Base-by-base conservation (phyloP, 139 green algal species). In the Chlamydomonas sp. region DNA sequence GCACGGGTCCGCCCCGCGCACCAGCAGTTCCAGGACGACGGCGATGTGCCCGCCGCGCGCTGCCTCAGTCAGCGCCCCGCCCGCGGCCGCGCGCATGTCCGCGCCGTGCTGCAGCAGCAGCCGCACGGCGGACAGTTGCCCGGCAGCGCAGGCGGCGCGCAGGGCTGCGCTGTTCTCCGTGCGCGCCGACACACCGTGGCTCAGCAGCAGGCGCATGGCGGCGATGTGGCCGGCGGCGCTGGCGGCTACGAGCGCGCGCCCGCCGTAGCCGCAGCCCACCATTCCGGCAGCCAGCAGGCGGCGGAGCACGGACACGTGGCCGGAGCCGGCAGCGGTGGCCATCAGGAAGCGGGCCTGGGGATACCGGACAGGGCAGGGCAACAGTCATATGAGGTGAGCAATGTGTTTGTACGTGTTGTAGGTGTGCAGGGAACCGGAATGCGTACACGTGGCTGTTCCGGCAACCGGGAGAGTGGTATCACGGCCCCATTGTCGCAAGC, bases 81-180 rank as follows among this genome's bases (percentile, higher is more conserved):
- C 64, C 62, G n/a, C 83, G 20, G 31, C 83, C 2, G 63, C 71
- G 14, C 83, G 83, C 12, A 73, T 72, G 71, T 87, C 83, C 1
- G 83, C 83, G 7, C 83, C 83, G 62, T 60, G 31, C 14, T 15
- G 2, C 62, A 87, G 74, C 63, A 87, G 83, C 73, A 87, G 61
- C 31, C 63, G n/a, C 16, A 49, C 83, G 4, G 83, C 83, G 0
- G 60, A n/a, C 31, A 74, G 17, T 5, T 78, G 62, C 5, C 83
- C 83, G 15, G 66, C 73, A 9, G 31, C 49, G 62, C 68, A 79
- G 15, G 83, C 83, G 83, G 83, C 72, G 49, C 73, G 83, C 12
- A 87, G 74, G n/a, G 83, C 49, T 31, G n/a, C 66, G 72, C 83
- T 73, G 83, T 80, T 87, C 83, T 87, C 83, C 1, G 83, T 73